Evolutionary conservation across 2,329 filamentous ascomycete species (phyloP), one percentile per base, ranked within the genome.

Genomic region (Graphiopsis chlorocephala): DNA sequence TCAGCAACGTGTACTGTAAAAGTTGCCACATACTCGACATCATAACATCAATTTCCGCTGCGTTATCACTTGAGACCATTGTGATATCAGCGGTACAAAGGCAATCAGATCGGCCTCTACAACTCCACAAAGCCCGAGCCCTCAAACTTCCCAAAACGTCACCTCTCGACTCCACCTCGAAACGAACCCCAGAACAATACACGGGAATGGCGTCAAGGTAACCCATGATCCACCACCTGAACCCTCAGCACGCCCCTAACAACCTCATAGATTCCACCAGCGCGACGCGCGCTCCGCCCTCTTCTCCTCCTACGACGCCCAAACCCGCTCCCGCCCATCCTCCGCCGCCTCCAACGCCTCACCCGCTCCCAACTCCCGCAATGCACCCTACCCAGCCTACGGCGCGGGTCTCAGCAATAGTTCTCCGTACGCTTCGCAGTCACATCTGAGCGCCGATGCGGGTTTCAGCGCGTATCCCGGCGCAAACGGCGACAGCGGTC

Each of bases 281-380:
- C 75, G 76, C 70, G 77, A 78, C 69, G 72, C 74, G 66, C 77
- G 77, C 71, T 75, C 76, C 62, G 73, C 77, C 63, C 76, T 79
- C 70, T 79, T 79, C 73, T 75, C 74, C 62, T 70, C 68, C 69
- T 78, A 78, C 72, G 74, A 77, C 65, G 67, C 65, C 53, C 66
- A 68, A 55, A 64, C 70, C 53, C 72, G 72, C 48, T 71, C 72
- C 1, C 71, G 75, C 42, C 73, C 77, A 15, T 69, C 72, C 45
- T 73, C 74, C 26, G 71, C 75, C 47, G 71, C 73, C 31, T 72
- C 76, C 55, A 58, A 58, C 23, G 15, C 23, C 31, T 66, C 66
- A 26, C 52, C 61, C 48, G 69, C 70, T 35, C 69, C 72, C 26
- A 63, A 64, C 25, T 65, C 67, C 10, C 70, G 71, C 26, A 64